Evolutionary conservation across 495 filamentous ascomycete species (phyloP), one percentile per base, ranked within the genome.

Genomic region (Talaromyces stipitatus): DNA sequence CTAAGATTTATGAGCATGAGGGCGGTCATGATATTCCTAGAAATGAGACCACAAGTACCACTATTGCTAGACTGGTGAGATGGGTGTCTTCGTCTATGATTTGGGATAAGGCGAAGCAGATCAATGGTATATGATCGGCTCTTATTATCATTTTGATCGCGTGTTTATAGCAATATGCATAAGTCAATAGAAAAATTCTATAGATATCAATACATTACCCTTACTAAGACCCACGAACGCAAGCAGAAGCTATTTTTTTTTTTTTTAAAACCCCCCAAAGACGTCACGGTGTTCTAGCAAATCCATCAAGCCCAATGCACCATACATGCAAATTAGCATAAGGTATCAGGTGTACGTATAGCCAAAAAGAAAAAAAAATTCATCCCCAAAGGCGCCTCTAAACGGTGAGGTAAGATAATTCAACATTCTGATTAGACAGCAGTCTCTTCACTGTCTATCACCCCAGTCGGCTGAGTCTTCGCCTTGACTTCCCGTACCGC

Each of bases 21-120:
- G 81, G 80, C 1, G 79, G 77, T 0, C 82, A 84, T 67, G 84
- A 84, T 46, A 74, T 83, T 51, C 80, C 81, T 6, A 64, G 73
- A 27, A 67, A 57, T 43, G 53, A 58, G 43, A 59, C 36, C 27
- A 68, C 75, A 41, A 73, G 62, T 61, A 58, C 64, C 54, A 55
- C 58, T 11, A 69, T 78, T 64, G 69, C 66, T 53, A 61, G 69
- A 60, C 54, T 79, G 58, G 64, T 81, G 36, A 41, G 69, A 58
- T 71, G 72, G 77, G 69, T 62, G 11, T 50, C 56, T 41, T 55
- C 54, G 7, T 30, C 54, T 23, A n/a, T 55, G 8, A 45, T 22
- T 27, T 24, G 24, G 14, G 32, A 32, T 1, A 33, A 57, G 27
- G 22, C 45, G 8, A 41, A 50, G 45, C 32, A 57, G 36, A 29